Evolutionary conservation across 2,329 filamentous ascomycete species (phyloP), one percentile per base, ranked within the genome.

Genomic region (Aspergillus sp.): DNA sequence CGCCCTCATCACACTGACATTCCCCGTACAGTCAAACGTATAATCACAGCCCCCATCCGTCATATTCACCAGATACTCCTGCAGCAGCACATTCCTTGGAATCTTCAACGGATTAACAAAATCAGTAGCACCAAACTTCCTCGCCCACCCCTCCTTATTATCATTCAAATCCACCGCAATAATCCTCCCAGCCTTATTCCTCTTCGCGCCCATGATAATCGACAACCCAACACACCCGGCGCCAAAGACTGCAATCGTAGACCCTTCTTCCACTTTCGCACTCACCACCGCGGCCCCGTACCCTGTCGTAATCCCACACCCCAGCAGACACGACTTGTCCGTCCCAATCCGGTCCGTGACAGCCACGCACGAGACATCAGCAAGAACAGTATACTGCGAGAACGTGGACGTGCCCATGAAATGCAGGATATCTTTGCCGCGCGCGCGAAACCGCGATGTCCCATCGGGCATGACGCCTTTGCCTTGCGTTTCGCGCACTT

Each of bases 361-460:
- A 62, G 93, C 89, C 30, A 99, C 95, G 57, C 97, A 93, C 48
- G 93, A 97, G 79, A 99, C 98, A 76, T 99, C 95, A 74, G 95
- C 93, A 36, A 99, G 91, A 64, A 99, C 95, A 56, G 95, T 98
- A 82, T 96, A 99, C 80, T 99, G 95, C 30, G 91, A 96, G 83
- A 99, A 99, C 68, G 95, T 99, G 38, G 93, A 97, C 55, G 91
- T 96, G 70, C 95, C 95, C 95, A 99, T 99, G 82, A 98, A 99
- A 81, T 98, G 95, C 58, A 98, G 86, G 61, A 99, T 84, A 68
- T 96, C 90, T 81, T 97, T 89, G 77, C 95, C 95, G 78, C 93
- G 95, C 83, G 89, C 92, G 78, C 85, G 91, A 87, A 98, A 97
- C 69, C 95, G 90, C 56, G 89, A 89, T 65, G 93, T 98, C 69